Conservation (phyloP, 192 early-diverging fungal genomes). For the Dispira simplex region DNA sequence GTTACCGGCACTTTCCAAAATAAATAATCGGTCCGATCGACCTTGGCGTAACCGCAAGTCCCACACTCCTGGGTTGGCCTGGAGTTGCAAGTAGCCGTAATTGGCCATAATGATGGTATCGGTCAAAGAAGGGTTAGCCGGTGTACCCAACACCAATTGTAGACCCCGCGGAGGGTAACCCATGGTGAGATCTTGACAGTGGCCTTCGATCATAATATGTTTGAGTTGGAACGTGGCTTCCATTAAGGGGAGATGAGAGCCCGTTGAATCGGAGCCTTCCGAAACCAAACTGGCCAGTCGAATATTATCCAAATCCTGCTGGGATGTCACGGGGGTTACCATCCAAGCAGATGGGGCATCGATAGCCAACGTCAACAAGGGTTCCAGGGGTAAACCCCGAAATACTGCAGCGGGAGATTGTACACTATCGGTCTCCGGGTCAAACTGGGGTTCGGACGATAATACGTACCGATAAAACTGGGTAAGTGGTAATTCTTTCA, state of each 20-base stretch:
- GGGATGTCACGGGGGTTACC: constrained; percentile 59
- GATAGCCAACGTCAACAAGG: constrained; percentile 74
- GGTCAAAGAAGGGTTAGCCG: constrained; percentile 33
- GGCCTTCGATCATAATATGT: constrained; percentile 83
- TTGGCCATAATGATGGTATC: constrained; percentile 99
- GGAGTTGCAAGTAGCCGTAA: constrained; percentile 90
- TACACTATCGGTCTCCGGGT: constrained; percentile 20
- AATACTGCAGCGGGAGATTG: constrained; percentile 46
- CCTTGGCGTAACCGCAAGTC: constrained; percentile 62
- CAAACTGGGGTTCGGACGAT: constrained; percentile 43
- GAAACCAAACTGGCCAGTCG: constrained; percentile 31
- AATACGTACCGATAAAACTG: constrained; percentile 86
- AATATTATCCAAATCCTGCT: constrained; percentile 91
- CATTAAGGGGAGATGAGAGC: background rate
- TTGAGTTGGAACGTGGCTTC: constrained; percentile 58
- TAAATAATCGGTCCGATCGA: constrained; percentile 63
- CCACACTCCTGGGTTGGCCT: constrained; percentile 88
- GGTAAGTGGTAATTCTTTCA: constrained; percentile 59
- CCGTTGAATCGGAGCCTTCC: constrained; percentile 6
- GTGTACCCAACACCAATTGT: constrained; percentile 75
- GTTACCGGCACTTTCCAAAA: constrained; percentile 42
- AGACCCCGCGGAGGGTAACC: constrained; percentile 76
- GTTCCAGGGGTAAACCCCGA: constrained; percentile 50
- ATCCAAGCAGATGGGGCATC: constrained; percentile 86
- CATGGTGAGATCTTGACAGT: constrained; percentile 51